phyloP scores from a whole-genome alignment of 164 flowering plant species.

The Akebia trifoliata region DNA sequence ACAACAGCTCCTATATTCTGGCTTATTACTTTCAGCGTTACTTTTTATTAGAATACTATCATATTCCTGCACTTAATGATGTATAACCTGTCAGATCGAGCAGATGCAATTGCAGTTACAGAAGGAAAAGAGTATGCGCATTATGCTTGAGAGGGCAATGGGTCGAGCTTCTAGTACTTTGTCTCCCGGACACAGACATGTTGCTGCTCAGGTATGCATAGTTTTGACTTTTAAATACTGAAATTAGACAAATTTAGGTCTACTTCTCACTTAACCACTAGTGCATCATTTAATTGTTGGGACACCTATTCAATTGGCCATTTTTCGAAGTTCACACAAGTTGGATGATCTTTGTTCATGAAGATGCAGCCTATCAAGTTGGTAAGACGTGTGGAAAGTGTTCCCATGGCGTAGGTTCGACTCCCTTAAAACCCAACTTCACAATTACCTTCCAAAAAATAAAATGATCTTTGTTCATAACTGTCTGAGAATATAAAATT shows the following conservation, averaged over 20 bases:
- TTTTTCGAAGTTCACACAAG: no score
- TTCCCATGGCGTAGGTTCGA: no score
- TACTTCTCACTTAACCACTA: neutral
- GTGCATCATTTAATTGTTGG: neutral
- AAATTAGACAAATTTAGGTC: neutral
- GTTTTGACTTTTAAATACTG: slow-evolving; percentile 1
- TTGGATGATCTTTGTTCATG: no score
- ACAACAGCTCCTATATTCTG: no score
- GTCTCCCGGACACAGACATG: slow-evolving; percentile 88
- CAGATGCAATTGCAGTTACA: slow-evolving; percentile 62
- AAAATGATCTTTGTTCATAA: neutral
- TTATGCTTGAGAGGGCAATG: slow-evolving; percentile 78
- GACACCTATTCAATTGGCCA: no score
- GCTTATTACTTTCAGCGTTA: neutral
- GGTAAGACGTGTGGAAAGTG: no score
- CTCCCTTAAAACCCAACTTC: no score
- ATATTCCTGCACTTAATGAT: neutral
- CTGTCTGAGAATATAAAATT: neutral
- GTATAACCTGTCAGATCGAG: slow-evolving; percentile 52
- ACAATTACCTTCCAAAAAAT: no score
- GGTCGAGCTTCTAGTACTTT: slow-evolving; percentile 84
- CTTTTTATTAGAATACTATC: neutral
- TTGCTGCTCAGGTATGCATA: slow-evolving; percentile 58
- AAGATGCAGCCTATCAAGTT: no score
- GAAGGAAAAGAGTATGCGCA: slow-evolving; percentile 75